phyloP scores from a whole-genome alignment of 495 filamentous ascomycete species.

The Aspergillus ostianus region DNA sequence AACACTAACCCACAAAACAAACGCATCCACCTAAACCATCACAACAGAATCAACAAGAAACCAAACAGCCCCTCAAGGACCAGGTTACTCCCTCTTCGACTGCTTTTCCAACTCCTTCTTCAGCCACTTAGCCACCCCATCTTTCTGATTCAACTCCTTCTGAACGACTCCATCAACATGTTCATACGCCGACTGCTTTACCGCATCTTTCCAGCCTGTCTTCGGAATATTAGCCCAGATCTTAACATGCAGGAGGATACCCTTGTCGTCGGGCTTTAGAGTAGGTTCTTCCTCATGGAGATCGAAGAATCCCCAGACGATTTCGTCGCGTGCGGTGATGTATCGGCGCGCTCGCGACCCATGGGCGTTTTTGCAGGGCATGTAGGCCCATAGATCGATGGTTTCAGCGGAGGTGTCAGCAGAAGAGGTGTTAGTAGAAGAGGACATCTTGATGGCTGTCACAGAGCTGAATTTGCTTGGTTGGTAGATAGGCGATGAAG shows the following conservation, averaged over 20 bases:
- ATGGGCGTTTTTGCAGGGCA: neutral
- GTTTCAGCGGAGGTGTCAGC: neutral
- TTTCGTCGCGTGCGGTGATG: neutral
- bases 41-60: no score
- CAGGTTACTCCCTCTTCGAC: no score
- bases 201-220: neutral
- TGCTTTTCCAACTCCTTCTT: no score
- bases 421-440: no score
- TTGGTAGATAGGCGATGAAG: no score
- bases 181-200: neutral
- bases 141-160: no score
- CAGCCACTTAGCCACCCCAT: no score
- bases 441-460: neutral
- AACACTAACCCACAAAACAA: no score
- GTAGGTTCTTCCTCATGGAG: neutral
- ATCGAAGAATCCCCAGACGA: neutral
- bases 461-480: no score
- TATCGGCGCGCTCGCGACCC: neutral
- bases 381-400: neutral
- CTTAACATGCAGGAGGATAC: neutral
- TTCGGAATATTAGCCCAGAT: neutral
- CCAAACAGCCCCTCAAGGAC: no score
- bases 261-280: neutral
- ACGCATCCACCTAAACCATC: no score
- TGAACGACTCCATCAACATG: no score